These are phyloP conservation scores for Fagopyrum esculentum DNA, from an alignment of 148 eudicot species.

Conservation along the genomic window DNA sequence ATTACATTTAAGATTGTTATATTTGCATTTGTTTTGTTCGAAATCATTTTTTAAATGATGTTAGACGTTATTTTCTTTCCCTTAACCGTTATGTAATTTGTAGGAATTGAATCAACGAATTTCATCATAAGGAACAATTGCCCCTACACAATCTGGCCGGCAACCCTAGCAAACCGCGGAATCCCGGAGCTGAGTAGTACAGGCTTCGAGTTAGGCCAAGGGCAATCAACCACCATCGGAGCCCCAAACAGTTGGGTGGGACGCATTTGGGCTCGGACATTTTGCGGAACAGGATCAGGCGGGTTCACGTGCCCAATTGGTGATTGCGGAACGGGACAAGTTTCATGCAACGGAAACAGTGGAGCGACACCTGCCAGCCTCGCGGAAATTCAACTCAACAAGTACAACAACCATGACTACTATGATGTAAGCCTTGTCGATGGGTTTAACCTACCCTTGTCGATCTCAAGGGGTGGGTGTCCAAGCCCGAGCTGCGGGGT, in stretches of 20 bases:
- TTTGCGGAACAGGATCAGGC: constrained; percentile 18
- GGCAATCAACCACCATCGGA: constrained; percentile 14
- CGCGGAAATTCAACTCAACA: constrained; percentile 8
- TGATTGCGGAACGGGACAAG: constrained; percentile 14
- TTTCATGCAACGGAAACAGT: neutral
- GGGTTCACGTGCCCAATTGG: constrained; percentile 30
- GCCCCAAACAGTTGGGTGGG: constrained; percentile 9
- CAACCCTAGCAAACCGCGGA: constrained; percentile 23
- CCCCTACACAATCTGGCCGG: constrained; percentile 49
- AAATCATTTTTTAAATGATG: too few relatives aligned
- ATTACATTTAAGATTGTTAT: too few relatives aligned
- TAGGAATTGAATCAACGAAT: neutral
- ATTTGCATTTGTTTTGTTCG: too few relatives aligned
- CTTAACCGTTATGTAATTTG: neutral
- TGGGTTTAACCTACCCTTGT: constrained; percentile 78
- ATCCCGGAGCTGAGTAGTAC: constrained; percentile 21
- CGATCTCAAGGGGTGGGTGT: constrained; percentile 29
- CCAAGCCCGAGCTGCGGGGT: neutral
- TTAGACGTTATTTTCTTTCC: neutral
- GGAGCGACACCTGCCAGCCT: neutral
- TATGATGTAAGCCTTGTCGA: constrained; percentile 32
- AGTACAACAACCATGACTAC: constrained; percentile 26
- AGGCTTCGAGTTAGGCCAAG: constrained; percentile 26
- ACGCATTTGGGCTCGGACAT: constrained; percentile 33
- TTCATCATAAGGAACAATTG: constrained; percentile 38